Percentiles rank a stretch among this genome's conserved stretches.
phyloP scores from a whole-genome alignment of 257 asterid genomes.

The Vinca minor region DNA sequence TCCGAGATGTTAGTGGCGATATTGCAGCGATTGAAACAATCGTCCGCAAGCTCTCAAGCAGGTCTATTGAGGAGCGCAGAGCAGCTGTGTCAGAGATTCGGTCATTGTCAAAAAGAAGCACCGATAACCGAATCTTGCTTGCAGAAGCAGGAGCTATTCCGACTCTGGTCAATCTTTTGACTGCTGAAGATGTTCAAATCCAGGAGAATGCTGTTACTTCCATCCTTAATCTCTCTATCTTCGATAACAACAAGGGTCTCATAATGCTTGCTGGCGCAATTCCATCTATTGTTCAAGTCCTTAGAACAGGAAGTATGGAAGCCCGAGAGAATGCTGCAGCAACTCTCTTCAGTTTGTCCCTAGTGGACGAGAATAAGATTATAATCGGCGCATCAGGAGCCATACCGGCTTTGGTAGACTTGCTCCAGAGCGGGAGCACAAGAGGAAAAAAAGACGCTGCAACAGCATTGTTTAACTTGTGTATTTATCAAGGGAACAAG shows the following conservation, averaged over 20 bases:
- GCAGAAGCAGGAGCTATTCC: conserved; percentile 95
- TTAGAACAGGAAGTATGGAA: conserved; percentile 80
- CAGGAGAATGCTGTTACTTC: conserved; percentile 91
- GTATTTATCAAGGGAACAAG: conserved; percentile 83
- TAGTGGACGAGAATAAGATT: conserved; percentile 79
- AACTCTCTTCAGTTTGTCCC: conserved; percentile 73
- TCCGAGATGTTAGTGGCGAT: conserved; percentile 65
- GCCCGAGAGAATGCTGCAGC: conserved; percentile 94
- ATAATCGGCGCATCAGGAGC: conserved; percentile 95
- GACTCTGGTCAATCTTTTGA: conserved; percentile 51
- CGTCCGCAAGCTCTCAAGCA: conserved; percentile 59
- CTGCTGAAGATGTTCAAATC: conserved; percentile 50
- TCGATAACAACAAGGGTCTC: conserved; percentile 60
- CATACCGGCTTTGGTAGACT: conserved; percentile 70
- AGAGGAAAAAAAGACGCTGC: conserved; percentile 96
- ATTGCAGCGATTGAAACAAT: conserved; percentile 59
- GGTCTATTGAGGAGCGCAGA: conserved; percentile 51
- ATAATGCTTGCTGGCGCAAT: conserved; percentile 87
- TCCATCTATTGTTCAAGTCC: conserved; percentile 84
- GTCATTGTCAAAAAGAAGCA: conserved; percentile 75
- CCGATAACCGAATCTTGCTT: conserved; percentile 77
- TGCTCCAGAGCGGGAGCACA: conserved; percentile 56
- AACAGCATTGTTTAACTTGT: conserved; percentile 76
- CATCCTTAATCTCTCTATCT: conserved; percentile 75
- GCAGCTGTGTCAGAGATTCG: conserved; percentile 77